These are phyloP conservation scores for Calonectria pseudoreteaudii DNA, from an alignment of 2,329 filamentous ascomycete genomes.

Conservation along the genomic window DNA sequence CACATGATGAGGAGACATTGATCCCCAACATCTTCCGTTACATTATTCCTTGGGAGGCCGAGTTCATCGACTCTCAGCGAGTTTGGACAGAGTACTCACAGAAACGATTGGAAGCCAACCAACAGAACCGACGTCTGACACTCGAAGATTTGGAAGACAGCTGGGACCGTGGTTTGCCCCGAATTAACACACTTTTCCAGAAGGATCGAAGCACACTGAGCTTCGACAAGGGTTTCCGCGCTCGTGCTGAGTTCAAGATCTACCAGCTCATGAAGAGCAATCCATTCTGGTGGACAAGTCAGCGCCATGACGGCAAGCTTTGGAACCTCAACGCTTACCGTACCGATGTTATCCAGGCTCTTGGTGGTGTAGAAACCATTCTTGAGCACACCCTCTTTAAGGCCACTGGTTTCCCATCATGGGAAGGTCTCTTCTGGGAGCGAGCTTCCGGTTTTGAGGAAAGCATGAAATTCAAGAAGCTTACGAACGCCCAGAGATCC, in stretches of 20 bases:
- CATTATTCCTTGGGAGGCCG: constrained; percentile 98
- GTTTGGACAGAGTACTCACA: constrained; percentile 99
- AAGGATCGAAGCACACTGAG: constrained; percentile 97
- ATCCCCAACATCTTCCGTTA: constrained; percentile 99
- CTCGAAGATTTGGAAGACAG: constrained; percentile 97
- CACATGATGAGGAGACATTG: constrained; percentile 95
- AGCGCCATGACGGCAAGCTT: constrained; percentile 95
- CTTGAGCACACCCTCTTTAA: constrained; percentile 97
- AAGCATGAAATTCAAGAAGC: constrained; percentile 97
- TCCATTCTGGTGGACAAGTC: constrained; percentile 99
- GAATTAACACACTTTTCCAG: constrained; percentile 99
- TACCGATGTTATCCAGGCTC: constrained; percentile 95
- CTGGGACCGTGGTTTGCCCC: constrained; percentile 96
- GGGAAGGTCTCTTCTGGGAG: constrained; percentile 97
- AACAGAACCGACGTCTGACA: constrained; percentile 94
- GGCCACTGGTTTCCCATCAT: constrained; percentile 94
- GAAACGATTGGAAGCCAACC: constrained; percentile 95
- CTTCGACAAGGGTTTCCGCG: constrained; percentile 98
- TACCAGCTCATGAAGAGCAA: constrained; percentile 99
- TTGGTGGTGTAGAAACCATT: constrained; percentile 97
- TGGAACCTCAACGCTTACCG: constrained; percentile 98
- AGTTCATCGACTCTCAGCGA: constrained; percentile 98
- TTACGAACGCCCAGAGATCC: constrained; percentile 95
- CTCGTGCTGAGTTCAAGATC: constrained; percentile 95
- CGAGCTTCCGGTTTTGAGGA: constrained; percentile 70